Base-by-base conservation (phyloP, 1,284 basidiomycete species). In the Rhodotorula sp. region DNA sequence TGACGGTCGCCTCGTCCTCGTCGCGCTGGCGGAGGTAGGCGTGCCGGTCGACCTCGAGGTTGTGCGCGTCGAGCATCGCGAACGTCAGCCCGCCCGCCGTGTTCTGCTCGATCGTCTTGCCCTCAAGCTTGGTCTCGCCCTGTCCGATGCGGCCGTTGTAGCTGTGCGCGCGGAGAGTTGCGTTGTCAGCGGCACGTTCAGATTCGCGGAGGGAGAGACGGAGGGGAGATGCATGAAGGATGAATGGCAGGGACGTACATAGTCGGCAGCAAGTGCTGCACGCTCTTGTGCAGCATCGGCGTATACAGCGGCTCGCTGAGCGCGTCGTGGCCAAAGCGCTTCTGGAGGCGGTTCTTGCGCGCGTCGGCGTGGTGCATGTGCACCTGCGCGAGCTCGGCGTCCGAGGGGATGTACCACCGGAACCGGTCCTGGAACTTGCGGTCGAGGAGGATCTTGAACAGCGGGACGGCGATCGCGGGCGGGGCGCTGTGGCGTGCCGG, bases 251-350 rank as follows among this genome's bases (percentile, higher is more conserved):
- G 51, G 27, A 46, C 67, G 36, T 37, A 69, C 71, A 71, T 78
- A 50, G 72, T 78, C 61, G 69, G 65, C 6, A 94, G 84, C 36
- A 93, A 82, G 13, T 86, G 87, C 85, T 91, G 89, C 87, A 91
- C 90, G 80, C 88, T 89, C 73, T 90, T 89, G 79, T 94, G 92
- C 53, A 94, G 82, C 91, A 92, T 91, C 0, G 91, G 92, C 22
- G 91, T 92, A 82, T 91, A 93, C 41, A 94, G 83, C 57, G 70
- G 73, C 53, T 79, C 72, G 60, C 91, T 87, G 55, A 94, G 83
- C 12, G 91, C 88, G 1, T 92, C 91, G 80, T 94, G 92, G 6
- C 91, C 92, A 81, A 94, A 94, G 32, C 92, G 88, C 80, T 88
- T 91, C 82, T 88, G 88, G 22, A 94, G 85, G 48, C 90, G 86